Percentiles rank a stretch among this genome's conserved stretches.
phyloP scores from a whole-genome alignment of 2,329 filamentous ascomycete genomes.

The Ascomycota sp. region DNA sequence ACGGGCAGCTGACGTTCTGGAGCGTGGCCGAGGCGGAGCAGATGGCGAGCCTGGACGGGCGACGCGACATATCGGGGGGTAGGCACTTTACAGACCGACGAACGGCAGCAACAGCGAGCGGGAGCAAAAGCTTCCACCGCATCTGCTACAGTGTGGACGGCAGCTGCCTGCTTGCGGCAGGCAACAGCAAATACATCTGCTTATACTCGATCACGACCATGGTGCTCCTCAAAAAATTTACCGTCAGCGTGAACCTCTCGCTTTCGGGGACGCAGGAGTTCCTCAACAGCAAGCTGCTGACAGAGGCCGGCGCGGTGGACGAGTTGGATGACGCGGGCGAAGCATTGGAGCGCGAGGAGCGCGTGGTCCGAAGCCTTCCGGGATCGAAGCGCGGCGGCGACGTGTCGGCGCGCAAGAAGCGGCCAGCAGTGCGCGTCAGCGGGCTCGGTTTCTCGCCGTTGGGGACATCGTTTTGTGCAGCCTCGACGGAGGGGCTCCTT shows the following conservation, averaged over 20 bases:
- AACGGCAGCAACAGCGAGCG: conserved; percentile 75
- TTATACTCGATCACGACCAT: conserved; percentile 88
- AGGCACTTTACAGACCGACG: conserved; percentile 73
- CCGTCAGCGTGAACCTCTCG: conserved; percentile 87
- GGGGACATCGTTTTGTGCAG: conserved; percentile 79
- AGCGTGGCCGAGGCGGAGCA: conserved; percentile 74
- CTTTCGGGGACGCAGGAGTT: conserved; percentile 93
- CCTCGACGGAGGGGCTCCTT: conserved; percentile 81
- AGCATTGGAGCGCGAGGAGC: conserved; percentile 71
- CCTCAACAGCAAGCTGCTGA: conserved; percentile 78
- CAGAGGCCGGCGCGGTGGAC: conserved; percentile 67
- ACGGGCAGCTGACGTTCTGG: conserved; percentile 93
- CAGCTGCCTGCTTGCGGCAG: conserved; percentile 70
- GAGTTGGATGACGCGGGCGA: conserved; percentile 81
- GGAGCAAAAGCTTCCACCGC: conserved; percentile 75
- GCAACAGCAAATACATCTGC: conserved; percentile 97
- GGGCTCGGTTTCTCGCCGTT: conserved; percentile 76
- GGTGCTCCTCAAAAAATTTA: conserved; percentile 83
- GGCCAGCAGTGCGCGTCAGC: conserved; percentile 68
- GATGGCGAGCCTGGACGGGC: conserved; percentile 67
- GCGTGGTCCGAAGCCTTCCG: conserved; percentile 59
- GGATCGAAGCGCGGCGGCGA: conserved; percentile 72
- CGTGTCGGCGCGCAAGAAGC: conserved; percentile 53
- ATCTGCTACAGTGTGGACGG: conserved; percentile 88
- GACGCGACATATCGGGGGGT: conserved; percentile 81